phyloP scores from a whole-genome alignment of 208 protist species.

The Leishmania arabica region DNA sequence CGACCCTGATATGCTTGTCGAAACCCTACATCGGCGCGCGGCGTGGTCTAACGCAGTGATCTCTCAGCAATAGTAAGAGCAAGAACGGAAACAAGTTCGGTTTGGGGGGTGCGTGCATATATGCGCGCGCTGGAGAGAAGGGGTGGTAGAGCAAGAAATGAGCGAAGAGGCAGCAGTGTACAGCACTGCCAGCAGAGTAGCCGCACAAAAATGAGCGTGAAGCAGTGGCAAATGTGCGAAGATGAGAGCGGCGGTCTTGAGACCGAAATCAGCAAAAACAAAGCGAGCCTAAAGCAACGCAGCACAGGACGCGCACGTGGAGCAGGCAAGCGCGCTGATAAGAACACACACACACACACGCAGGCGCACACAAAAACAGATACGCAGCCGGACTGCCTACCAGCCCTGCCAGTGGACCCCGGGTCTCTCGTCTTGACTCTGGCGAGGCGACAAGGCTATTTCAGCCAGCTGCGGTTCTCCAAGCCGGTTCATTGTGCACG shows the following conservation, averaged over 20 bases:
- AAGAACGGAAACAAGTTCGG: neutral
- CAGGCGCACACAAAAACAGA: neutral
- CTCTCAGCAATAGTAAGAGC: neutral
- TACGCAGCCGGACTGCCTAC: slow-evolving; percentile 3
- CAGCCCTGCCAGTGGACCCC: slow-evolving; percentile 22
- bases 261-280: neutral
- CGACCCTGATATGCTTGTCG: neutral
- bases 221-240: neutral
- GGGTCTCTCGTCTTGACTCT: neutral
- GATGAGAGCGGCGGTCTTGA: neutral
- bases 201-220: neutral
- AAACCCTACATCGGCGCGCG: too few species aligned
- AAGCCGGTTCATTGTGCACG: slow-evolving; percentile 69
- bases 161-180: neutral
- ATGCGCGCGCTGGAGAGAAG: neutral
- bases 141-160: neutral
- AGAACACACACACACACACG: neutral
- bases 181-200: neutral
- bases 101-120: too few species aligned
- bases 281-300: neutral
- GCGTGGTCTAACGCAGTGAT: neutral
- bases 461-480: slow-evolving; percentile 59
- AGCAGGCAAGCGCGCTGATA: neutral
- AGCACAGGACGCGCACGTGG: neutral
- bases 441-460: slow-evolving; percentile 49